A percentile compares a stretch with the other conserved stretches of the same genome.
These are phyloP conservation scores for Penicillium manginii DNA, from an alignment of 495 filamentous ascomycete species.

Conservation along the genomic window DNA sequence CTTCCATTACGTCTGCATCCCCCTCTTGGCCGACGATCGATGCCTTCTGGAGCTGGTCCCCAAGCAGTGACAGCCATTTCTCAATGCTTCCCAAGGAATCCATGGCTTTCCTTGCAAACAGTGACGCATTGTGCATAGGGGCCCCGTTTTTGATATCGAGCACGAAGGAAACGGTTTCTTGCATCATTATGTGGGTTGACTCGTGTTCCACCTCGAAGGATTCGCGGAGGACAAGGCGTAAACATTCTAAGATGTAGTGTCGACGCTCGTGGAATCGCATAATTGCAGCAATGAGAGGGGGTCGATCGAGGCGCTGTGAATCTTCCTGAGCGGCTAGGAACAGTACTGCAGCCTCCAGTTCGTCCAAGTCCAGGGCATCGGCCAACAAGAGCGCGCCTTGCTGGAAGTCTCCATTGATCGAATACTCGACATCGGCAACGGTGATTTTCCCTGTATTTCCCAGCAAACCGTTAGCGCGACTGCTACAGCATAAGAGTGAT, in stretches of 20 bases:
- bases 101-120: conserved; percentile 70
- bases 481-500: background rate
- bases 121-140: conserved; percentile 47
- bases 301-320: conserved; percentile 64
- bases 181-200: conserved; percentile 43
- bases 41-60: conserved; percentile 70
- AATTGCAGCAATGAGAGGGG: conserved; percentile 71
- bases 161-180: conserved; percentile 45
- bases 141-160: conserved; percentile 47
- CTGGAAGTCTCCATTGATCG: conserved; percentile 85
- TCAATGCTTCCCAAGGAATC: conserved; percentile 73
- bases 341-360: conserved; percentile 76
- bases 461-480: conserved; percentile 36
- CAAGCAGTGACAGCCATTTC: conserved; percentile 68
- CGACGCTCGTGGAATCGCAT: conserved; percentile 84
- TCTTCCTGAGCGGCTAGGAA: conserved; percentile 70
- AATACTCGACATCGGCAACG: conserved; percentile 71
- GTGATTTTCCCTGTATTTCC: conserved; percentile 65
- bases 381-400: conserved; percentile 77
- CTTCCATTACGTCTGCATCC: conserved; percentile 64
- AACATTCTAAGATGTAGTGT: conserved; percentile 76
- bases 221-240: conserved; percentile 73
- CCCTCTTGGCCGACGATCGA: conserved; percentile 66
- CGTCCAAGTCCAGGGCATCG: conserved; percentile 87
- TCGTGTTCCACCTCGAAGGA: conserved; percentile 62